Conservation (phyloP, 257 asterid species). For the Oldenlandia corymbosa region DNA sequence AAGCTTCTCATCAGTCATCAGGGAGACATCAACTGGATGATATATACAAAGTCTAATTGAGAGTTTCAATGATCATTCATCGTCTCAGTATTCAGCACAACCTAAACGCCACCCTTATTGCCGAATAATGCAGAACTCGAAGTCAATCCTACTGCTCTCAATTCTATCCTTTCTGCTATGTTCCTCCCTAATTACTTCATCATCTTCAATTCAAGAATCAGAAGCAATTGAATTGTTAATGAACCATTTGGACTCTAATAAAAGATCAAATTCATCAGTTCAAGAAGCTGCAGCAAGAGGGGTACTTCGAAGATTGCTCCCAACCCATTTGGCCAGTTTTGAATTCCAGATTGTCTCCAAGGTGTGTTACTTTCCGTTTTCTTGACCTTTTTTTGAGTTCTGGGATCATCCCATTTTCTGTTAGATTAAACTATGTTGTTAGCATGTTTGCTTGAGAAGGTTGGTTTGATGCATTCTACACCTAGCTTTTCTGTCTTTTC, state of each 20-base stretch:
- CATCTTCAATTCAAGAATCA: slow-evolving; percentile 37
- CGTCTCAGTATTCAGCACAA: neutral
- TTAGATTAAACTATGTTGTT: neutral
- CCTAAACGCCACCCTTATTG: neutral
- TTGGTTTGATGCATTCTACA: neutral
- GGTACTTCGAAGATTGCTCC: slow-evolving; percentile 74
- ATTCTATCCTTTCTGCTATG: slow-evolving; percentile 22
- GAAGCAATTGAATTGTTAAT: slow-evolving; percentile 44
- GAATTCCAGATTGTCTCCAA: slow-evolving; percentile 51
- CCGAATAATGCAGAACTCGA: slow-evolving; percentile 16
- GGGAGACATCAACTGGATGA: neutral
- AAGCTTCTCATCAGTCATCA: neutral
- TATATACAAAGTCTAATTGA: neutral
- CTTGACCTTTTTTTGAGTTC: neutral
- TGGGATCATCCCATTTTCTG: slow-evolving; percentile 7
- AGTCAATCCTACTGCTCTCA: slow-evolving; percentile 17
- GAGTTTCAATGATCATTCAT: neutral
- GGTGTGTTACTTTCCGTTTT: slow-evolving; percentile 32
- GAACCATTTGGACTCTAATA: slow-evolving; percentile 50
- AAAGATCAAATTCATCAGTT: slow-evolving; percentile 37
- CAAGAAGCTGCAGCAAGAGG: slow-evolving; percentile 87
- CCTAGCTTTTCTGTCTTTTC: neutral
- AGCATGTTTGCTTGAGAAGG: neutral
- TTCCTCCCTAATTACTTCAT: slow-evolving; percentile 12
- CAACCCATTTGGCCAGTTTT: slow-evolving; percentile 67